phyloP scores from a whole-genome alignment of 177 flowering plant species.

The Vitis hybrid region DNA sequence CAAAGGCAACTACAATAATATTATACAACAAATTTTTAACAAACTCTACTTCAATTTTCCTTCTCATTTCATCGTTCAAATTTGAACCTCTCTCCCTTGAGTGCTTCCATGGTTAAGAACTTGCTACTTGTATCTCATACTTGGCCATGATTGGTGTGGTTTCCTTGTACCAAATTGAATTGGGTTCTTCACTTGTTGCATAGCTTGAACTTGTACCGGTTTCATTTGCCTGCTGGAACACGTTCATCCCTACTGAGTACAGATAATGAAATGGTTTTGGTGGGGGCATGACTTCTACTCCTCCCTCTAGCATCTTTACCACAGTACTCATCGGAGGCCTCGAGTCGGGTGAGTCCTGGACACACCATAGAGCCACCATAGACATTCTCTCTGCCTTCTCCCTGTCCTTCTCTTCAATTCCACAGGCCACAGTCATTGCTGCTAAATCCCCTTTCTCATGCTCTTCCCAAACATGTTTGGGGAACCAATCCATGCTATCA shows the following conservation, averaged over 20 bases:
- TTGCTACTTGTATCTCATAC: not conserved
- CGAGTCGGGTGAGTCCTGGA: constrained; percentile 6
- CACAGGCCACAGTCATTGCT: not conserved
- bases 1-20: too few species aligned
- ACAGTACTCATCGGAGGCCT: not conserved
- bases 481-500: too few species aligned
- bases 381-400: constrained; percentile 3
- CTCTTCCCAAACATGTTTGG: not conserved
- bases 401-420: constrained; percentile 4
- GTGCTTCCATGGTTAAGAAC: too few species aligned
- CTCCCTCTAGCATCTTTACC: too few species aligned
- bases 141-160: not conserved
- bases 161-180: constrained; percentile 1
- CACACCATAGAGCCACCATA: constrained; percentile 14
- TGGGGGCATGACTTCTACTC: too few species aligned
- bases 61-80: too few species aligned
- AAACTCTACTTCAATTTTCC: too few species aligned
- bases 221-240: too few species aligned
- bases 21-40: too few species aligned
- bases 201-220: not conserved
- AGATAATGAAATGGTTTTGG: too few species aligned
- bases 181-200: not conserved
- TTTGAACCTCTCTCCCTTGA: too few species aligned
- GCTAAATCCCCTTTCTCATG: not conserved
- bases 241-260: too few species aligned